phyloP scores from a whole-genome alignment of 148 eudicot species.

The Amaranthus palmeri region DNA sequence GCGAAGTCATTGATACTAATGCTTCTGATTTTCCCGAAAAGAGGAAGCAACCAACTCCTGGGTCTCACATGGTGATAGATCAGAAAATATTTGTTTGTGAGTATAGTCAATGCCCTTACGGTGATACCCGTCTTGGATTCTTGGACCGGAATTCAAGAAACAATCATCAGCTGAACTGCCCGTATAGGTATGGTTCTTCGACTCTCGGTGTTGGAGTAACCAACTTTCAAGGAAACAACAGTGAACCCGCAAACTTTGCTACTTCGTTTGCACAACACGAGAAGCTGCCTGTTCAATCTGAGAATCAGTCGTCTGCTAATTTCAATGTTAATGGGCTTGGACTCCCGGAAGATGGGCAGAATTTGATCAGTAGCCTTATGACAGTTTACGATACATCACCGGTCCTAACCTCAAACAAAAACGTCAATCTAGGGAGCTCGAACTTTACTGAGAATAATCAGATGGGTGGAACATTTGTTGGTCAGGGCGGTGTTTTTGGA shows the following conservation, averaged over 20 bases:
- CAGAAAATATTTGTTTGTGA: conserved; percentile 42
- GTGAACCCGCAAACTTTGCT: conserved; percentile 19
- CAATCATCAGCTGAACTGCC: conserved; percentile 49
- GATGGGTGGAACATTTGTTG: conserved; percentile 19
- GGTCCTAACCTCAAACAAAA: conserved; percentile 18
- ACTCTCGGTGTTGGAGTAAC: conserved; percentile 29
- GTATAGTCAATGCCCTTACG: conserved; percentile 47
- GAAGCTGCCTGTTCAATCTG: conserved; percentile 25
- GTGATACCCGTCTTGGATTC: conserved; percentile 37
- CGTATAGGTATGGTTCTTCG: conserved; percentile 21
- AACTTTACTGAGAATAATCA: conserved; percentile 13
- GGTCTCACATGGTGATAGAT: conserved; percentile 23
- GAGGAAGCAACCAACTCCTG: conserved; percentile 39
- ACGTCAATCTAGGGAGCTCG: conserved; percentile 6
- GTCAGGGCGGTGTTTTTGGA: conserved; percentile 19
- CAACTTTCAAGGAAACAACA: conserved; percentile 18
- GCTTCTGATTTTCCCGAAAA: conserved; percentile 30
- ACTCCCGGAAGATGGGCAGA: conserved; percentile 44
- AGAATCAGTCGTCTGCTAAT: conserved; percentile 17
- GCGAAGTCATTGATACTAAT: conserved; percentile 33
- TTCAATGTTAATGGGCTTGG: conserved; percentile 33
- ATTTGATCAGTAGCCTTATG: conserved; percentile 36
- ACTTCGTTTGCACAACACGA: conserved; percentile 29
- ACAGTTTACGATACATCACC: conserved; percentile 26
- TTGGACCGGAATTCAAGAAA: conserved; percentile 44